phyloP scores from a whole-genome alignment of 768 basidiomycete species.

The Boletus rubescentipes region DNA sequence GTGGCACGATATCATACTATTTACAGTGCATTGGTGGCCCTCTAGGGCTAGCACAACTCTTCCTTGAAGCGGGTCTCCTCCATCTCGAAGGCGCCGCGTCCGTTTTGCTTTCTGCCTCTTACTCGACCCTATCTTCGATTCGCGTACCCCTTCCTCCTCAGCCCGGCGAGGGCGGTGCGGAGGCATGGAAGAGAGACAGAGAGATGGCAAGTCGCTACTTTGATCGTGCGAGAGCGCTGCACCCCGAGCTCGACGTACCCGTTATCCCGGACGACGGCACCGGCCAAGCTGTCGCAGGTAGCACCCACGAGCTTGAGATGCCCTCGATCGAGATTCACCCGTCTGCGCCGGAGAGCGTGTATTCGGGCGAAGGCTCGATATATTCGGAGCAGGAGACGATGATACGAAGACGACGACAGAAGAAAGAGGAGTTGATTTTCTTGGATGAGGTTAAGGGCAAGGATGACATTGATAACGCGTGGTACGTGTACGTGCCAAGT shows the following conservation, averaged over 20 bases:
- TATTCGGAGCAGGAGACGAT: conserved; percentile 33
- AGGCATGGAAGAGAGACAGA: conserved; percentile 74
- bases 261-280: conserved; percentile 51
- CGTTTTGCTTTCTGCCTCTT: conserved; percentile 67
- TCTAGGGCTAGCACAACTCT: conserved; percentile 69
- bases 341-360: conserved; percentile 27
- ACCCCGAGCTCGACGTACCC: conserved; percentile 69
- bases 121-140: conserved; percentile 75
- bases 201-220: conserved; percentile 71
- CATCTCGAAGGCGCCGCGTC: conserved; percentile 81
- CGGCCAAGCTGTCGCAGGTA: conserved; percentile 25
- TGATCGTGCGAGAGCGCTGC: conserved; percentile 60
- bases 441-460: conserved; percentile 43
- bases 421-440: conserved; percentile 55
- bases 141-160: conserved; percentile 58
- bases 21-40: conserved; percentile 64
- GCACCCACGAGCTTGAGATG: conserved; percentile 56
- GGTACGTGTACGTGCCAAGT: conserved; percentile 79
- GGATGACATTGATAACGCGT: conserved; percentile 66
- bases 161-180: conserved; percentile 56
- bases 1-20: conserved; percentile 61
- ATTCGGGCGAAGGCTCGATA: conserved; percentile 26
- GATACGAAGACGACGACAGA: conserved; percentile 48
- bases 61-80: conserved; percentile 74
- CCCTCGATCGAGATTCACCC: conserved; percentile 57